phyloP scores from a whole-genome alignment of 768 basidiomycete genomes.

The Naganishia friedmannii region DNA sequence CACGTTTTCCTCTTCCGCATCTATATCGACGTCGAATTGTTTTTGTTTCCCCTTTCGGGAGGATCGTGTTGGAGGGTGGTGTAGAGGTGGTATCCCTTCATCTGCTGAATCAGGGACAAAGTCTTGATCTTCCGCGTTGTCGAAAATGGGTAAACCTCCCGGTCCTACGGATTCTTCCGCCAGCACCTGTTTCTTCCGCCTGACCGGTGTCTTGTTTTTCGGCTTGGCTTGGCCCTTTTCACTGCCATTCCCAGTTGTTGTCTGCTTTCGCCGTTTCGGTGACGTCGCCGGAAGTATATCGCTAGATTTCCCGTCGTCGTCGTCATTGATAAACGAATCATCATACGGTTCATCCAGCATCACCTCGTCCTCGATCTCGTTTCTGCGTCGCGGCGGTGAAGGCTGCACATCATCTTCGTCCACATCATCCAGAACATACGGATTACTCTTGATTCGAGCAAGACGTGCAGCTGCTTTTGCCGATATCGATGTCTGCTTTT shows the following conservation, averaged over 20 bases:
- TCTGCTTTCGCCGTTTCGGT: not conserved
- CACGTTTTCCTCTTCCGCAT: not conserved
- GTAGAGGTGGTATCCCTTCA: not conserved
- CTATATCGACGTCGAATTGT: not conserved
- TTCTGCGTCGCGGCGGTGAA: not conserved
- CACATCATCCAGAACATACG: constrained; percentile 6
- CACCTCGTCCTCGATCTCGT: not conserved
- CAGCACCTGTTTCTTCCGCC: constrained; percentile 6
- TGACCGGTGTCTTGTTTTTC: not conserved
- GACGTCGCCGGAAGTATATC: not conserved
- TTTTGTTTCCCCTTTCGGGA: constrained; percentile 21
- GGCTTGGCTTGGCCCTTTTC: not conserved
- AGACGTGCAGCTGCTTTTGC: not conserved
- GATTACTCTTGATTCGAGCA: not conserved
- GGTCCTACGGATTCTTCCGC: not conserved
- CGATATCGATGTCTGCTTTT: not conserved
- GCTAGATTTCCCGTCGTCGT: not conserved
- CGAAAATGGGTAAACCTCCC: not conserved
- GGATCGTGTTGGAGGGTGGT: not conserved
- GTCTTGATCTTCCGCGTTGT: constrained; percentile 10
- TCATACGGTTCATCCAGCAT: constrained; percentile 7
- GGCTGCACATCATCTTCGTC: constrained; percentile 9
- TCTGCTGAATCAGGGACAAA: constrained; percentile 17
- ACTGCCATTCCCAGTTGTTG: not conserved
- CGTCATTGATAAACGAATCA: constrained; percentile 18